These are phyloP conservation scores for Xylaria sp. DNA, from an alignment of 2,329 filamentous ascomycete species.

Conservation along the genomic window DNA sequence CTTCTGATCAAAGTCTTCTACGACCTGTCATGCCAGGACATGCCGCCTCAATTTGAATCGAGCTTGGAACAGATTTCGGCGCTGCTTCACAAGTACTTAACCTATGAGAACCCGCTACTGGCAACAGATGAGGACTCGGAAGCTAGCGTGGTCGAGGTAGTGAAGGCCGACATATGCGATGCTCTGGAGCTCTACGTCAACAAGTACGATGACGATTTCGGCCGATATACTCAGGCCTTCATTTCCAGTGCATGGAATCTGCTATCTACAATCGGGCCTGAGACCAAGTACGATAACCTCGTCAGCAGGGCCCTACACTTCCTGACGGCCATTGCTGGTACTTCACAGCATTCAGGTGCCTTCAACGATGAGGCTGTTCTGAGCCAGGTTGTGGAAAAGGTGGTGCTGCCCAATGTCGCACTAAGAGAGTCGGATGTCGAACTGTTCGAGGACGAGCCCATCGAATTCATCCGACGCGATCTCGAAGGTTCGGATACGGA, in stretches of 20 bases:
- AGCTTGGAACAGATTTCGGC: slow-evolving; percentile 76
- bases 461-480: slow-evolving; percentile 95
- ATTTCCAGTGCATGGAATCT: slow-evolving; percentile 90
- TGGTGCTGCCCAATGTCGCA: slow-evolving; percentile 89
- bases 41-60: slow-evolving; percentile 92
- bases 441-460: slow-evolving; percentile 96
- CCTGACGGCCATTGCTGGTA: slow-evolving; percentile 83
- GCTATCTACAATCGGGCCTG: slow-evolving; percentile 79
- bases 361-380: slow-evolving; percentile 85
- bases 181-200: slow-evolving; percentile 85
- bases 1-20: slow-evolving; percentile 90
- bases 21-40: slow-evolving; percentile 95
- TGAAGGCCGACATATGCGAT: slow-evolving; percentile 93
- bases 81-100: slow-evolving; percentile 89
- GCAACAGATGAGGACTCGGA: slow-evolving; percentile 89
- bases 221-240: slow-evolving; percentile 77
- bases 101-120: slow-evolving; percentile 82
- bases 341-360: slow-evolving; percentile 73
- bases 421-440: slow-evolving; percentile 93
- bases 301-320: slow-evolving; percentile 96
- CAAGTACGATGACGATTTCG: slow-evolving; percentile 96
- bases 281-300: slow-evolving; percentile 91
- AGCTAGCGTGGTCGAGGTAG: slow-evolving; percentile 78
- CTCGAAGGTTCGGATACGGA: slow-evolving; percentile 96
- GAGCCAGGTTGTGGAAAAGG: slow-evolving; percentile 90